Percentiles rank a stretch among this genome's conserved stretches.
These are phyloP conservation scores for Scenedesmus sp. DNA, from an alignment of 163 green algal species.

Conservation along the genomic window DNA sequence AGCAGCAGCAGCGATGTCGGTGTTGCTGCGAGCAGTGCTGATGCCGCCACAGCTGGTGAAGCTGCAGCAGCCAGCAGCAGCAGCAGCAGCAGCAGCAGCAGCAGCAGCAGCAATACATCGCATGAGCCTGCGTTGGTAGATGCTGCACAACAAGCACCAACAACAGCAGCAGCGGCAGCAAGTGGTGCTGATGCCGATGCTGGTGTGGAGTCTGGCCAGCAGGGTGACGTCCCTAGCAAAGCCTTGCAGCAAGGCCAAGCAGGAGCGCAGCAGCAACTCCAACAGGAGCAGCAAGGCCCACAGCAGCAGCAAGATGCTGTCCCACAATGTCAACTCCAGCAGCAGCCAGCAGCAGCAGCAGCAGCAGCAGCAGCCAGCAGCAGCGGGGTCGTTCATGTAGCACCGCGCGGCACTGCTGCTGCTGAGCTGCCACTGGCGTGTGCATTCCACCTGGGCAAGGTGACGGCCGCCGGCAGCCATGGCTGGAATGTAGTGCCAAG, in stretches of 20 bases:
- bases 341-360: neutral
- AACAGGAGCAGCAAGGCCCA: neutral
- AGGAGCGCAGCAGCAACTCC: neutral
- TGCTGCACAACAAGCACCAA: neutral
- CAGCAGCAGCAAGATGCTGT: neutral
- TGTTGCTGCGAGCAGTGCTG: neutral
- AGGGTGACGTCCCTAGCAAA: neutral
- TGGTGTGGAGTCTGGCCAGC: neutral
- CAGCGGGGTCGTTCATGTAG: neutral
- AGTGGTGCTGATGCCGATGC: neutral
- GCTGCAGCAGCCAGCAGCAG: neutral
- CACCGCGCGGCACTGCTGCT: slow-evolving; percentile 33
- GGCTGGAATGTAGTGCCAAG: too few relatives aligned
- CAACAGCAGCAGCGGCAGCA: neutral
- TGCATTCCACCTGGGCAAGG: slow-evolving; percentile 47
- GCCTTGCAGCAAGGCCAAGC: neutral
- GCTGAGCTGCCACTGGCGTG: slow-evolving; percentile 38
- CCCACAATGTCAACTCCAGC: too few relatives aligned
- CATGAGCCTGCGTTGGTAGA: too few relatives aligned
- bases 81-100: neutral
- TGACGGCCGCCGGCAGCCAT: too few relatives aligned
- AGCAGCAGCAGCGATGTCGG: neutral
- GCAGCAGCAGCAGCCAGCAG: slow-evolving; percentile 28
- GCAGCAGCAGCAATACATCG: neutral
- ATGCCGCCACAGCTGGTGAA: neutral